Percentiles rank a stretch among this genome's conserved stretches.
Conservation (phyloP, 371 early-diverging fungal species). For the Mortierella sp. region DNA sequence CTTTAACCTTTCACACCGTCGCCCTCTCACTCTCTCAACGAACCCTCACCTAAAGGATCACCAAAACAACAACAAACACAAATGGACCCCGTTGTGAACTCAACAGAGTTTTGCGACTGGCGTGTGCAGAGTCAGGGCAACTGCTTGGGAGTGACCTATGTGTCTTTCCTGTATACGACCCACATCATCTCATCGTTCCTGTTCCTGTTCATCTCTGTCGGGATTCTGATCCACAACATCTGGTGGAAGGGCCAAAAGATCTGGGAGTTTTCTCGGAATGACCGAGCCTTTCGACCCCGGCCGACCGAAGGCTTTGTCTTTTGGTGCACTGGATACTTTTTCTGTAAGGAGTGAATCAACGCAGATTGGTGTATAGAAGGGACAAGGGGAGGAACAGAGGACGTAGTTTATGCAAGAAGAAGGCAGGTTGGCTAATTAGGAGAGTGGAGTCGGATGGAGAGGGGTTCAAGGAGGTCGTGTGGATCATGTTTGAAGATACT, state of each 20-base stretch:
- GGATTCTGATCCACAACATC: slow-evolving; percentile 54
- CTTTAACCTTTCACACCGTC: neutral
- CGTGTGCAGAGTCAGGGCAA: slow-evolving; percentile 43
- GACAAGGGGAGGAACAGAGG: neutral
- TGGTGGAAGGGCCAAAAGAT: slow-evolving; percentile 58
- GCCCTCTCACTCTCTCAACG: neutral
- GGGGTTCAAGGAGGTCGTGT: neutral
- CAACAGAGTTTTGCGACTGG: slow-evolving; percentile 48
- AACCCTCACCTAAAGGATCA: neutral
- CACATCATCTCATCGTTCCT: slow-evolving; percentile 55
- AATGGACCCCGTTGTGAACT: slow-evolving; percentile 42
- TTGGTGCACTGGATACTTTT: slow-evolving; percentile 57
- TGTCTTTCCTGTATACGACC: slow-evolving; percentile 55
- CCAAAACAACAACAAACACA: neutral
- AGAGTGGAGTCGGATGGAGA: no score
- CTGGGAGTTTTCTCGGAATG: slow-evolving; percentile 56
- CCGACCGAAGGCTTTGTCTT: slow-evolving; percentile 55
- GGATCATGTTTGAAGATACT: neutral
- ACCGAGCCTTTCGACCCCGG: slow-evolving; percentile 50
- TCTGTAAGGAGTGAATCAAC: slow-evolving; percentile 51
- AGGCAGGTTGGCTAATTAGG: no score
- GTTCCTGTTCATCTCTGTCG: slow-evolving; percentile 54
- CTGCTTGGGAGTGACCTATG: slow-evolving; percentile 30
- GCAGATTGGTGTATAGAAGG: slow-evolving; percentile 24
- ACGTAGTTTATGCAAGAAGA: neutral